A percentile compares a stretch with the other conserved stretches of the same genome.
Conservation (phyloP, 139 green algal genomes). For the Eudorina sp. region DNA sequence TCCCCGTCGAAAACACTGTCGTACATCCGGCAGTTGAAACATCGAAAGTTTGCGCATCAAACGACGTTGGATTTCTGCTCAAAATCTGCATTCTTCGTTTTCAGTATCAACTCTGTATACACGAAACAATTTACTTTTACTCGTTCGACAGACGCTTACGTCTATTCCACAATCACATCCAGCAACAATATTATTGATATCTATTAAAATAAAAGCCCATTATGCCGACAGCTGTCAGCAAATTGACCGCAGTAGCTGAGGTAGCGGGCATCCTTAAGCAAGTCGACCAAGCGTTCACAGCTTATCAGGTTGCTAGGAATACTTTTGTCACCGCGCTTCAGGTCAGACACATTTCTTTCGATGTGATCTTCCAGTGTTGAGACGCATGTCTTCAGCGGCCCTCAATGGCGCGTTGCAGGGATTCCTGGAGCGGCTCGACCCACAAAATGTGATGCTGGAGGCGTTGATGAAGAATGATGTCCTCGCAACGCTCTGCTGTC, state of each 20-base stretch:
- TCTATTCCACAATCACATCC: too few relatives aligned
- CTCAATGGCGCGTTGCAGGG: slow-evolving; percentile 20
- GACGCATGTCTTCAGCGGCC: not conserved
- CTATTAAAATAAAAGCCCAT: too few relatives aligned
- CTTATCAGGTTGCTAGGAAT: slow-evolving; percentile 58
- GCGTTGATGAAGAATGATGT: slow-evolving; percentile 66
- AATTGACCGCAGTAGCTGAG: slow-evolving; percentile 24
- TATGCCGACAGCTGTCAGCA: not conserved
- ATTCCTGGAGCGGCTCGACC: slow-evolving; percentile 54
- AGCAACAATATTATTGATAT: too few relatives aligned
- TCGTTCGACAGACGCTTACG: too few relatives aligned
- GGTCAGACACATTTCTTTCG: not conserved
- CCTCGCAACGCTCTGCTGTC: slow-evolving; percentile 63
- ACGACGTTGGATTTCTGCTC: too few relatives aligned
- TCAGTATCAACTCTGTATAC: too few relatives aligned
- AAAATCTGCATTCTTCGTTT: too few relatives aligned
- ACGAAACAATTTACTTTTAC: too few relatives aligned
- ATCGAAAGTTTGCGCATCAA: too few relatives aligned
- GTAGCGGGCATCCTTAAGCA: slow-evolving; percentile 59
- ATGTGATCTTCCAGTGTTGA: not conserved
- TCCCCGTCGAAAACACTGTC: too few relatives aligned
- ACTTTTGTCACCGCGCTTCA: slow-evolving; percentile 55
- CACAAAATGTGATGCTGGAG: slow-evolving; percentile 56
- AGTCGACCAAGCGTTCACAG: slow-evolving; percentile 60
- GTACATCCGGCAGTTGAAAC: too few relatives aligned